Evolutionary conservation across 805 yeast species (phyloP).

Genomic region (Hyphopichia homilentoma): DNA sequence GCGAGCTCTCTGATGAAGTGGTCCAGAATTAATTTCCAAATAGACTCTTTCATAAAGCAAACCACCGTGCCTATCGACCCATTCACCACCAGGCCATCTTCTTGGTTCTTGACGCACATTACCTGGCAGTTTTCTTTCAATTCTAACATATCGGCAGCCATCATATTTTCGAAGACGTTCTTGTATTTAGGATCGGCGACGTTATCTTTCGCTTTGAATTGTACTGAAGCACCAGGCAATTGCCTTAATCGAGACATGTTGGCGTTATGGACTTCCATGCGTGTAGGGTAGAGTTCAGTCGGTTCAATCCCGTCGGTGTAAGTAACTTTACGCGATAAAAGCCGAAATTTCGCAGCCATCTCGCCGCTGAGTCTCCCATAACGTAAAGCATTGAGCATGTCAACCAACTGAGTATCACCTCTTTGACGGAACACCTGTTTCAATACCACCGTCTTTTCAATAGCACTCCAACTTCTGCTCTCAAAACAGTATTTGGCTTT

Average conservation of each 20-base stretch:
- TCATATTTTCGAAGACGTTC: constrained; percentile 50
- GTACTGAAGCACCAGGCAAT: constrained; percentile 44
- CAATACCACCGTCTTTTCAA: constrained; percentile 65
- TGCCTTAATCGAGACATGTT: constrained; percentile 42
- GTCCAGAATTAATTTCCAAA: constrained; percentile 16
- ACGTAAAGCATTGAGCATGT: constrained; percentile 78
- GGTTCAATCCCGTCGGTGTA: constrained; percentile 80
- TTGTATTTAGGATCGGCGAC: constrained; percentile 15
- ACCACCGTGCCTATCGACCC: constrained; percentile 84
- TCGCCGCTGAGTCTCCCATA: constrained; percentile 57
- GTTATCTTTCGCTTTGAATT: constrained; percentile 41
- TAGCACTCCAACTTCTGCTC: constrained; percentile 61
- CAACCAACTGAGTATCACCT: constrained; percentile 71
- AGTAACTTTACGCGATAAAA: constrained; percentile 52
- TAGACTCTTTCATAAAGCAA: constrained; percentile 40
- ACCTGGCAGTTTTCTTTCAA: constrained; percentile 90
- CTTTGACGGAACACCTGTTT: constrained; percentile 84
- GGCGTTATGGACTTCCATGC: constrained; percentile 79
- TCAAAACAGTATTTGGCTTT: constrained; percentile 66
- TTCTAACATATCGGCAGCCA: constrained; percentile 64
- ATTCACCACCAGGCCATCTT: constrained; percentile 74
- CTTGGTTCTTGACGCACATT: constrained; percentile 78
- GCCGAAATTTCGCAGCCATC: constrained; percentile 45
- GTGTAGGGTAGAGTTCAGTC: constrained; percentile 83
- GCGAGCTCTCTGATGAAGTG: constrained; percentile 6